These are phyloP conservation scores for Colletotrichum viniferum DNA, from an alignment of 2,329 filamentous ascomycete genomes.

Conservation along the genomic window DNA sequence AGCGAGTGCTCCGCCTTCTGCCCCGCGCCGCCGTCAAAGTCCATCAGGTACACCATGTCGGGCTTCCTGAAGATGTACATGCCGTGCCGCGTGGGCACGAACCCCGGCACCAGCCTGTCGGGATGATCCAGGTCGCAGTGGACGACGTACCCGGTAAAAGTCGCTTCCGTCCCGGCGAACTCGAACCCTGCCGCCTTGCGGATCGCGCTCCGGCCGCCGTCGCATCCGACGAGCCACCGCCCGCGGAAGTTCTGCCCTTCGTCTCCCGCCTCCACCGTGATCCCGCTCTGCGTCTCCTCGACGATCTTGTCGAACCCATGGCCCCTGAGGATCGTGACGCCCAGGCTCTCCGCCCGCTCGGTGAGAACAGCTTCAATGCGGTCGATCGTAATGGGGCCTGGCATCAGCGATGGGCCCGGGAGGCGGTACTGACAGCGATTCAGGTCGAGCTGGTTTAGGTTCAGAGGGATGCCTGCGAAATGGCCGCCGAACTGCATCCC, in stretches of 20 bases:
- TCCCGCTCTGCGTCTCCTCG: constrained; percentile 23
- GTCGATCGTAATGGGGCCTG: constrained; percentile 25
- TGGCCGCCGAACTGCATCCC: constrained; percentile 36
- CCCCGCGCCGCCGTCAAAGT: constrained; percentile 26
- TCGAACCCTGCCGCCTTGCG: constrained; percentile 40
- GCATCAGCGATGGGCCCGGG: constrained; percentile 29
- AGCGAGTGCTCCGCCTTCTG: constrained; percentile 18
- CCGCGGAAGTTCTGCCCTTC: constrained; percentile 23
- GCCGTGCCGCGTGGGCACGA: constrained; percentile 27
- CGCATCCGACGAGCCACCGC: constrained; percentile 46
- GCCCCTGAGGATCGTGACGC: constrained; percentile 31
- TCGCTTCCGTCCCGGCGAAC: constrained; percentile 39
- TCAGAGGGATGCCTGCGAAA: constrained; percentile 34
- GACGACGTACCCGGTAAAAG: constrained; percentile 38
- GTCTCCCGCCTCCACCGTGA: constrained; percentile 24
- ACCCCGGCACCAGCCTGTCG: constrained; percentile 30
- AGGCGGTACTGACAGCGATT: constrained; percentile 33
- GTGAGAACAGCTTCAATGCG: constrained; percentile 23
- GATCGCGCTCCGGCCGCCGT: constrained; percentile 44
- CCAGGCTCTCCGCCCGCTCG: constrained; percentile 28
- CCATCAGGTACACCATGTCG: constrained; percentile 23
- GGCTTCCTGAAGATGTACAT: constrained; percentile 28
- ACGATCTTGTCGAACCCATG: constrained; percentile 26
- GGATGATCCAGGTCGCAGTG: constrained; percentile 35
- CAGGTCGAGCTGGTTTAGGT: constrained; percentile 31